Evolutionary conservation across 805 yeast species (phyloP), one percentile per base, ranked within the genome.

Genomic region (Candida arabinofermentans): DNA sequence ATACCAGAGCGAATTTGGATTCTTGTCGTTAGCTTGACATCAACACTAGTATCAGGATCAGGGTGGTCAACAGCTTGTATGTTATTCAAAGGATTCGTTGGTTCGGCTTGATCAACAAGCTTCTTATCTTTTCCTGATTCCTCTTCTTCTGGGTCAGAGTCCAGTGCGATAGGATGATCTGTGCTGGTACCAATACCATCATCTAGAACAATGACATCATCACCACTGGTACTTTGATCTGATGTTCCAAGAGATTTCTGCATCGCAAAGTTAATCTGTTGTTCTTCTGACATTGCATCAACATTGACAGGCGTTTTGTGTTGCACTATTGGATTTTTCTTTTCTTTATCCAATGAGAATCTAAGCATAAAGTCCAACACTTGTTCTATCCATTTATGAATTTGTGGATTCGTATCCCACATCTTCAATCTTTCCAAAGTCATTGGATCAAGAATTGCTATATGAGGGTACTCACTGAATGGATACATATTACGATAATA

Each of bases 381-480:
- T 38, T 86, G 87, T 30, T 74, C 72, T 8, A 82, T 60, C 79
- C 90, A 90, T 16, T 64, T 69, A 4, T 72, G 71, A 0, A 74
- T 69, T 16, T 66, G 65, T 0, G 95, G 95, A 1, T 79, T 81
- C 1, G 75, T 77, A n/a, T 71, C 66, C 96, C 97, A 93, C 40
- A 71, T 71, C 50, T 75, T 74, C 42, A 88, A 75, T 45, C 95
- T 72, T 63, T 93, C 99, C 18, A 98, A 98, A 0, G 99, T 93
- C 59, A 90, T 79, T 2, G 99, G 97, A 57, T 93, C 99, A 37
- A 93, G 60, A 30, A 93, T 86, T 1, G 96, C 86, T 32, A 93
- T 81, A 59, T 93, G 97, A 1, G 99, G 99, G 58, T 67, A 83
- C 19, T 73, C 75, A 2, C 70, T 64, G 35, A 86, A 72, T 3